Evolutionary conservation across 2,329 filamentous ascomycete genomes (phyloP), one percentile per base, ranked within the genome.

Genomic region (Calcarisporium arbuscula): DNA sequence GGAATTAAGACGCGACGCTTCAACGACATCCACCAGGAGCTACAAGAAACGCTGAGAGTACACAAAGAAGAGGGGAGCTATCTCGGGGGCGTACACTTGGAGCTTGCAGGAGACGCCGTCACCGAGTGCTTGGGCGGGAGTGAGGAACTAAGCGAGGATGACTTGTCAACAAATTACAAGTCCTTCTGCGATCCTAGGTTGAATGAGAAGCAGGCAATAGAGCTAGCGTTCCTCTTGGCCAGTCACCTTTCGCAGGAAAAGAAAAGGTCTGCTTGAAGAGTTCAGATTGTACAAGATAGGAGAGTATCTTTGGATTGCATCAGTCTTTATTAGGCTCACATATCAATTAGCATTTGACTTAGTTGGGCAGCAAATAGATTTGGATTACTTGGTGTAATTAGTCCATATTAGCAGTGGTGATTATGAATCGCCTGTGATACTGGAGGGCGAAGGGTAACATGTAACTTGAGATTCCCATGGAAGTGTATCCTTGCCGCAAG

Each of bases 141-240:
- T 43, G 86, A 87, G 54, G 85, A 83, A 0, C 65, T 96, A 39
- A 85, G 76, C 22, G 92, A 96, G 59, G 85, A 92, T 42, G 90
- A 95, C 53, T 58, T 98, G 50, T 82, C 82, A 3, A 75, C 87
- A 44, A 89, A 95, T 52, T 98, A 98, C 62, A 94, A 88, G 5
- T 94, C 84, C 23, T 96, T 90, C 67, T 98, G 92, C 58, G 92
- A 98, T 58, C 92, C 92, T 5, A 68, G 92, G 16, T 65, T 98
- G 47, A 98, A 98, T 54, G 92, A 96, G 72, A 95, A 96, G 66
- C 92, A 98, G 67, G 89, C 92, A 1, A 71, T 98, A 11, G 92
- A 98, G 67, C 62, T 96, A 57, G 89, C 92, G 0, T 98, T 98
- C 59, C 62, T 96, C 51, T 82, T 98, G 30, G 92, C 92, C 0